phyloP scores from a whole-genome alignment of 306 rosid species.

The Cyamopsis tetragonoloba region DNA sequence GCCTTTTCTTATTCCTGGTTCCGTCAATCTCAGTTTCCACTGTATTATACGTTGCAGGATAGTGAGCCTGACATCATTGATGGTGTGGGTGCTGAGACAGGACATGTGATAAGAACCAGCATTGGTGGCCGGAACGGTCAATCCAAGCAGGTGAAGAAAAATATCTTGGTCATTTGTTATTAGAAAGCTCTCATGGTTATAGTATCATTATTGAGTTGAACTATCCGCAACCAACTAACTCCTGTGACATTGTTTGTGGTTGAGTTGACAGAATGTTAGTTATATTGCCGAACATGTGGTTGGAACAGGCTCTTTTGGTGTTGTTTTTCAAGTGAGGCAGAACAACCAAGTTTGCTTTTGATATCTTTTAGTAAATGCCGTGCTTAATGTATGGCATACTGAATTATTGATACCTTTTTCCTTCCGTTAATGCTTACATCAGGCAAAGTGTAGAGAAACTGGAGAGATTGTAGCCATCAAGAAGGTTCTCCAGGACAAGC shows the following conservation, averaged over 20 bases:
- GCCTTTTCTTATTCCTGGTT: neutral
- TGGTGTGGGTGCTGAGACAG: slow-evolving; percentile 90
- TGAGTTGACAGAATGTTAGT: slow-evolving; percentile 59
- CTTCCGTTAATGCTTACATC: slow-evolving; percentile 10
- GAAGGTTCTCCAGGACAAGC: slow-evolving; percentile 98
- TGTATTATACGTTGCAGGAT: slow-evolving; percentile 54
- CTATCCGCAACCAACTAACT: slow-evolving; percentile 5
- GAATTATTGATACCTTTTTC: slow-evolving; percentile 3
- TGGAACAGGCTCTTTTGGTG: slow-evolving; percentile 97
- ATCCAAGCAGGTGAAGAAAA: slow-evolving; percentile 66
- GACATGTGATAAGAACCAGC: slow-evolving; percentile 86
- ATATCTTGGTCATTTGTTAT: neutral
- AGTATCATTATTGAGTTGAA: neutral
- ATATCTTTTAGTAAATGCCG: neutral
- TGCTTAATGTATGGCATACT: neutral
- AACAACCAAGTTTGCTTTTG: slow-evolving; percentile 8
- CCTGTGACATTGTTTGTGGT: neutral
- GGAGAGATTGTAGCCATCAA: slow-evolving; percentile 98
- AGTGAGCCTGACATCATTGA: slow-evolving; percentile 84
- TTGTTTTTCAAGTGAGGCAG: slow-evolving; percentile 78
- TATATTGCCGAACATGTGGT: slow-evolving; percentile 90
- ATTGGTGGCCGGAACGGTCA: slow-evolving; percentile 84
- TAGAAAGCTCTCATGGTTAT: slow-evolving; percentile 1
- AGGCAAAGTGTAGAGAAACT: slow-evolving; percentile 99
- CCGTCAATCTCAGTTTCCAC: slow-evolving; percentile 4